Conservation (phyloP, 352 stramenopile species). For the Globisporangium spinosum region DNA sequence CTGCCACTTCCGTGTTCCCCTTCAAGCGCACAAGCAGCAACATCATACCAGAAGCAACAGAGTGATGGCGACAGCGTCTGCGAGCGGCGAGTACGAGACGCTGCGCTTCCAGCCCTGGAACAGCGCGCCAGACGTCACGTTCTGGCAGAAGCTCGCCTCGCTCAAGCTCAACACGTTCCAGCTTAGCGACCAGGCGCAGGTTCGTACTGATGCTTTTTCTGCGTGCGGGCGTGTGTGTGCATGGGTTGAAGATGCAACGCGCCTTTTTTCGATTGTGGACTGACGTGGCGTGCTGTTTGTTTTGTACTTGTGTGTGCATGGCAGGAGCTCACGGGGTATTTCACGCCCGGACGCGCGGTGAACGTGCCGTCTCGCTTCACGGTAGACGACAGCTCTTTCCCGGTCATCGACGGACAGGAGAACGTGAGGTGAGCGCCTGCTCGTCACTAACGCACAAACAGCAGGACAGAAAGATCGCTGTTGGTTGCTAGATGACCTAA, state of each 20-base stretch:
- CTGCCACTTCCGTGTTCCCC: background rate
- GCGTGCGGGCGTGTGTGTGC: background rate
- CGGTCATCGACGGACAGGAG: slow-evolving; percentile 4
- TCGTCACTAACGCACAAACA: background rate
- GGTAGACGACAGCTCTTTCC: slow-evolving; percentile 74
- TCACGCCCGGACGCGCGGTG: slow-evolving; percentile 50
- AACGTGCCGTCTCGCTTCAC: slow-evolving; percentile 67
- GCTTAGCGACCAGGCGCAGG: slow-evolving; percentile 65
- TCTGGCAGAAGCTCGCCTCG: slow-evolving; percentile 76
- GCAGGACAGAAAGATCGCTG: background rate
- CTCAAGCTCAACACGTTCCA: slow-evolving; percentile 85
- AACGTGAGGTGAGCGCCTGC: slow-evolving; percentile 1
- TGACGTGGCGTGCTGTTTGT: background rate
- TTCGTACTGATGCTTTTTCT: slow-evolving; percentile 17
- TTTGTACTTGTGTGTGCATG: background rate
- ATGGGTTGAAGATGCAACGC: slow-evolving; percentile 10
- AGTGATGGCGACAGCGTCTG: slow-evolving; percentile 8
- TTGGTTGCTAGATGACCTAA: background rate
- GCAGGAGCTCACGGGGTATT: slow-evolving; percentile 61
- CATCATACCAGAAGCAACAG: background rate
- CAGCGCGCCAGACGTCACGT: slow-evolving; percentile 75
- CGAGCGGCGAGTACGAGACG: slow-evolving; percentile 26
- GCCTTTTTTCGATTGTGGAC: background rate
- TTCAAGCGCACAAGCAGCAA: background rate
- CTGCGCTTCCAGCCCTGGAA: slow-evolving; percentile 83